A percentile compares a stretch with the other conserved stretches of the same genome.
These are phyloP conservation scores for Nannizziopsis arthrosporioides DNA, from an alignment of 2,329 filamentous ascomycete genomes.

Conservation along the genomic window DNA sequence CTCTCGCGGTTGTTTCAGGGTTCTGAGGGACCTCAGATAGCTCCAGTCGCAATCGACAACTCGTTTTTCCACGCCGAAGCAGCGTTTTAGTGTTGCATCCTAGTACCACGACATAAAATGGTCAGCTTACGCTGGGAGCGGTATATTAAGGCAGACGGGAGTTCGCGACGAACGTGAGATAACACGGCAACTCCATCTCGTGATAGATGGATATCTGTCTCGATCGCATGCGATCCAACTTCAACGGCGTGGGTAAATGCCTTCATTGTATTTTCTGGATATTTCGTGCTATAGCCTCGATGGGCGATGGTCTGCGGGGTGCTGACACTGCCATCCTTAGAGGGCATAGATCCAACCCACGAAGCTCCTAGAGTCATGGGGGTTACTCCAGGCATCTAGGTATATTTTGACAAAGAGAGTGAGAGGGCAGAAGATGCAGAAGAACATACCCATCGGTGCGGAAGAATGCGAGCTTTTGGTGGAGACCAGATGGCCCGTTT, in stretches of 20 bases:
- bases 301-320: slow-evolving; percentile 32
- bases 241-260: slow-evolving; percentile 64
- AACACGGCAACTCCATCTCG: slow-evolving; percentile 75
- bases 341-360: slow-evolving; percentile 3
- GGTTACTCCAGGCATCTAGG: too few relatives aligned
- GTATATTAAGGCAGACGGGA: neutral
- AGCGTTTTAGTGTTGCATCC: slow-evolving; percentile 67
- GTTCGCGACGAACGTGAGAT: slow-evolving; percentile 50
- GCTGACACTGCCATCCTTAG: slow-evolving; percentile 1
- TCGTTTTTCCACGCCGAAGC: slow-evolving; percentile 62
- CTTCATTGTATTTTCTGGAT: slow-evolving; percentile 75
- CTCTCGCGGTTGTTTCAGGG: slow-evolving; percentile 54
- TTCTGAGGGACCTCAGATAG: slow-evolving; percentile 57
- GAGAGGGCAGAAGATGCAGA: neutral
- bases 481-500: slow-evolving; percentile 6
- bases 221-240: slow-evolving; percentile 66
- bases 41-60: slow-evolving; percentile 67
- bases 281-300: slow-evolving; percentile 51
- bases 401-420: neutral
- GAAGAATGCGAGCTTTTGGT: slow-evolving; percentile 4
- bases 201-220: slow-evolving; percentile 78
- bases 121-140: neutral
- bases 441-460: neutral
- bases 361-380: neutral
- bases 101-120: slow-evolving; percentile 23